A percentile compares a stretch with the other conserved stretches of the same genome.
phyloP scores from a whole-genome alignment of 257 asterid genomes.

The Osmanthus fragrans region DNA sequence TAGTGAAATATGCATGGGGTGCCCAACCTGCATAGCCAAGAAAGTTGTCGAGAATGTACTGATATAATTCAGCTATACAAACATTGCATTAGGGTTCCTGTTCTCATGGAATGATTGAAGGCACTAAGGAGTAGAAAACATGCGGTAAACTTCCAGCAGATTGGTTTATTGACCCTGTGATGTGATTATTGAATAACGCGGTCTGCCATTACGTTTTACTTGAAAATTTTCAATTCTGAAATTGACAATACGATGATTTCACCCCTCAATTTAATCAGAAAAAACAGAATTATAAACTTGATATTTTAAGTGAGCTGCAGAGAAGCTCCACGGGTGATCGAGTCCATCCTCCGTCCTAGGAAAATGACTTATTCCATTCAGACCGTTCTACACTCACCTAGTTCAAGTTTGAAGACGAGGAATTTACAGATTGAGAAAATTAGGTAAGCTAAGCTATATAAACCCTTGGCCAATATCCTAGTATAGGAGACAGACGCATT shows the following conservation, averaged over 20 bases:
- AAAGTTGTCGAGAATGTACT: neutral
- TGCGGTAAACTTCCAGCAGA: neutral
- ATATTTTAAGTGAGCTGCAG: neutral
- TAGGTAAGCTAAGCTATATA: neutral
- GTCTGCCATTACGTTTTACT: neutral
- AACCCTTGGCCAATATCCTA: neutral
- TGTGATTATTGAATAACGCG: neutral
- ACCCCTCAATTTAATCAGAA: neutral
- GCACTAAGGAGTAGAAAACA: neutral
- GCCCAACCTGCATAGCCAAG: conserved; percentile 76
- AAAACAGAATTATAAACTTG: neutral
- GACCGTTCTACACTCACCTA: neutral
- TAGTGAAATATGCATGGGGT: conserved; percentile 79
- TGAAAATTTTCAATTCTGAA: neutral
- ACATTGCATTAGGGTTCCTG: neutral
- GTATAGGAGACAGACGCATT: neutral
- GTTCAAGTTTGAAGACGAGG: neutral
- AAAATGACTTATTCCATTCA: neutral
- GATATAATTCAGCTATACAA: neutral
- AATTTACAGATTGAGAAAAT: neutral
- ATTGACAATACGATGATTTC: neutral
- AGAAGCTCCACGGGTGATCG: neutral
- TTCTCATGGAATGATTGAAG: neutral
- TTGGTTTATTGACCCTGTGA: neutral
- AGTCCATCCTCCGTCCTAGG: neutral